phyloP scores from a whole-genome alignment of 1,284 basidiomycete genomes.

The Ceraceosorus guamensis region DNA sequence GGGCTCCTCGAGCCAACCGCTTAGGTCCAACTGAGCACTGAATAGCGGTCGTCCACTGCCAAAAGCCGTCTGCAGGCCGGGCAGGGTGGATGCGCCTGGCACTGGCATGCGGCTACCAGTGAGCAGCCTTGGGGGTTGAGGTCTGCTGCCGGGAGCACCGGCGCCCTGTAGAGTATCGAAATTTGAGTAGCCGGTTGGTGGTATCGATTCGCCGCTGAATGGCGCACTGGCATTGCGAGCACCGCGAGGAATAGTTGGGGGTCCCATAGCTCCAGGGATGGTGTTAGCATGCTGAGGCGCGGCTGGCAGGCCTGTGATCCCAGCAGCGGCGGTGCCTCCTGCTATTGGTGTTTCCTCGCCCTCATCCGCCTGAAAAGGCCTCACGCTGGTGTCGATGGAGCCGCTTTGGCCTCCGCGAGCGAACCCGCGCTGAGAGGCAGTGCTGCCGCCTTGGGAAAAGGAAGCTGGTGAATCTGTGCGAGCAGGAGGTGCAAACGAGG shows the following conservation, averaged over 20 bases:
- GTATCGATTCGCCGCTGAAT: neutral
- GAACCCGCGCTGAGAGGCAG: conserved; percentile 14
- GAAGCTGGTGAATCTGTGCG: conserved; percentile 27
- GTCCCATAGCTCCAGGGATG: neutral
- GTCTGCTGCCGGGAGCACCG: neutral
- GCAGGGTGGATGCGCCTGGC: neutral
- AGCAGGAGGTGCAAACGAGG: conserved; percentile 10
- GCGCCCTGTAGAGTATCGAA: neutral
- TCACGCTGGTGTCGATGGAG: conserved; percentile 21
- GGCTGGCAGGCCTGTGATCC: neutral
- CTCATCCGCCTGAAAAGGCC: conserved; percentile 20
- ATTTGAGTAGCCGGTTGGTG: neutral
- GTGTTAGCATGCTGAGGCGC: neutral
- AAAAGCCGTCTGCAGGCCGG: neutral
- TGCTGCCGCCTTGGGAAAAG: conserved; percentile 6
- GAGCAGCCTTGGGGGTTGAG: conserved; percentile 10
- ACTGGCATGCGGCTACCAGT: conserved; percentile 14
- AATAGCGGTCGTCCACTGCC: conserved; percentile 11
- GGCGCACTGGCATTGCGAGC: neutral
- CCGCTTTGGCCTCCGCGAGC: conserved; percentile 12
- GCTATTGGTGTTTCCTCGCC: conserved; percentile 33
- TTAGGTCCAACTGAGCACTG: conserved; percentile 28
- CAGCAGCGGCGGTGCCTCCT: neutral
- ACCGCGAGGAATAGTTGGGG: neutral
- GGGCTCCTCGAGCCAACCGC: conserved; percentile 44